A percentile compares a stretch with the other conserved stretches of the same genome.
phyloP scores from a whole-genome alignment of 192 early-diverging fungal species.

The Pilobolus umbonatus region DNA sequence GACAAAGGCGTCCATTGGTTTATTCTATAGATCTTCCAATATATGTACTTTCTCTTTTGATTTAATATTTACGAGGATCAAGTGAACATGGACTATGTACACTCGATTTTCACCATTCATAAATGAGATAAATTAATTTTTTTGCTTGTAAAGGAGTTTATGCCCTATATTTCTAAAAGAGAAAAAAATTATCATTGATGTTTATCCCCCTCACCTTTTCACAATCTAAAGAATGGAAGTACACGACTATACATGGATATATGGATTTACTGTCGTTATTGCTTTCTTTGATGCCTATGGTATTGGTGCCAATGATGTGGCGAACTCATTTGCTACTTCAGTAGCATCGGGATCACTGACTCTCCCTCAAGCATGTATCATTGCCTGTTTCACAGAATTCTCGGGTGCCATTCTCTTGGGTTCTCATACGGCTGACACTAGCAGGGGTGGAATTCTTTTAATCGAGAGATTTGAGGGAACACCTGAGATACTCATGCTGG shows the following conservation, averaged over 20 bases:
- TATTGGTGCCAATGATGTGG: conserved; percentile 87
- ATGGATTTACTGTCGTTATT: conserved; percentile 57
- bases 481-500: conserved; percentile 78
- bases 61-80: too few relatives aligned
- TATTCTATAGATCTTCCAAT: too few relatives aligned
- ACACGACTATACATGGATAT: conserved; percentile 57
- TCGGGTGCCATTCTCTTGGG: conserved; percentile 75
- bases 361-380: conserved; percentile 64
- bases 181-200: too few relatives aligned
- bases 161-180: too few relatives aligned
- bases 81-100: too few relatives aligned
- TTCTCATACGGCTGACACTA: conserved; percentile 69
- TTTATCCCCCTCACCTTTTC: too few relatives aligned
- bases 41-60: too few relatives aligned
- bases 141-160: too few relatives aligned
- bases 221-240: conserved; percentile 13
- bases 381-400: conserved; percentile 83
- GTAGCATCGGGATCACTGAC: conserved; percentile 78
- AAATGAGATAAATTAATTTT: too few relatives aligned
- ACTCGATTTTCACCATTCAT: too few relatives aligned
- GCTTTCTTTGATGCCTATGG: conserved; percentile 69
- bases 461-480: conserved; percentile 48
- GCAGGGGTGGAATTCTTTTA: conserved; percentile 69
- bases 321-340: conserved; percentile 84
- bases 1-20: too few relatives aligned